phyloP scores from a whole-genome alignment of 208 protist genomes.

The Crithidia mellificae region DNA sequence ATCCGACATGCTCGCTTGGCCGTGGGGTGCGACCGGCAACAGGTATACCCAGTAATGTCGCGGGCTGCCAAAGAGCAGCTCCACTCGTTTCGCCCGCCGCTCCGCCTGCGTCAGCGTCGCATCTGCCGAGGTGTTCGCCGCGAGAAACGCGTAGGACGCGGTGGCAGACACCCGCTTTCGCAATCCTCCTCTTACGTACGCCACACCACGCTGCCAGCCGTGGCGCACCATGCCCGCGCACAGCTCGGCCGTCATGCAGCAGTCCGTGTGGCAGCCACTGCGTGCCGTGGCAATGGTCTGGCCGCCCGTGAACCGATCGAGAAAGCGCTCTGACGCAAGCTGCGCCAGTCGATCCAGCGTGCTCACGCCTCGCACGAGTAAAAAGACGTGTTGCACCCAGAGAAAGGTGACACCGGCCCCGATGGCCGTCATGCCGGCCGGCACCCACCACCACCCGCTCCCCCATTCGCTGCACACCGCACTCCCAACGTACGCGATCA shows the following conservation, averaged over 20 bases:
- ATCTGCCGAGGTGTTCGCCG: not conserved
- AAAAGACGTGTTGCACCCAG: constrained; percentile 42
- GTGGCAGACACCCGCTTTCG: too few relatives aligned
- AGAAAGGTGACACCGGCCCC: constrained; percentile 30
- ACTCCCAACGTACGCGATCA: constrained; percentile 15
- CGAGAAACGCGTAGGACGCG: not conserved
- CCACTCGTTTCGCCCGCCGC: constrained; percentile 22
- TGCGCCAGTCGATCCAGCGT: constrained; percentile 48
- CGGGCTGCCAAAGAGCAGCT: constrained; percentile 31
- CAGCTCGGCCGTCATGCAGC: not conserved
- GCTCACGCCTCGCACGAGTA: constrained; percentile 46
- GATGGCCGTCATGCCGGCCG: constrained; percentile 33
- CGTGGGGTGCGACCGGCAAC: constrained; percentile 22
- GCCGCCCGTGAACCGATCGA: constrained; percentile 10
- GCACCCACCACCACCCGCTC: constrained; percentile 36
- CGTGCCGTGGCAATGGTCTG: not conserved
- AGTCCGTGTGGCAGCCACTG: constrained; percentile 11
- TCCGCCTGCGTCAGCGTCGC: not conserved
- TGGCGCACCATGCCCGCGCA: not conserved
- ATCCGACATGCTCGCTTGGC: not conserved
- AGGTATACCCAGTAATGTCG: constrained; percentile 16
- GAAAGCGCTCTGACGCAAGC: constrained; percentile 26
- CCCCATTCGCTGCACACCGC: constrained; percentile 16
- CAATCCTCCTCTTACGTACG: not conserved
- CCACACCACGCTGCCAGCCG: not conserved